phyloP scores from a whole-genome alignment of 805 yeast species.

The baker's yeast (Saccharomyces cerevisiae) region DNA sequence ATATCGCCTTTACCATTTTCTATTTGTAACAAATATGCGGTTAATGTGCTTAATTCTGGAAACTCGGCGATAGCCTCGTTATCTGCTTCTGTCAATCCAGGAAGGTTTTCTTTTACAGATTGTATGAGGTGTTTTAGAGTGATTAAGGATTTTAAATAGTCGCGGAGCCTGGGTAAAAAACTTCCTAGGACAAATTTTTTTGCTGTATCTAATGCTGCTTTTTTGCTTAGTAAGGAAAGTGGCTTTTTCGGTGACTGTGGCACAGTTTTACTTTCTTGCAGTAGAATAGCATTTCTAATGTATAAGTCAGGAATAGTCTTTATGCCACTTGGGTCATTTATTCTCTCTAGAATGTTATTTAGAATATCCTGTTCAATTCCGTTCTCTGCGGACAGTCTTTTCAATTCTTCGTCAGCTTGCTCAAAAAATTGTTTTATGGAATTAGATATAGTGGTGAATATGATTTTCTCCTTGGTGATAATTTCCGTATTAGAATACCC shows the following conservation, averaged over 20 bases:
- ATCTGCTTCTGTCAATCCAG: neutral
- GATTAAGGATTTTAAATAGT: neutral
- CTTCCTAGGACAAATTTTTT: constrained; percentile 26
- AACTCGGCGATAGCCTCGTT: neutral
- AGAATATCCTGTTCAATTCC: constrained; percentile 21
- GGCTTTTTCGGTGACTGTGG: constrained; percentile 30
- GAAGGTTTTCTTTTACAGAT: neutral
- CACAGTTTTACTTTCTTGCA: constrained; percentile 16
- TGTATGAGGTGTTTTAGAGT: neutral
- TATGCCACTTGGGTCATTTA: constrained; percentile 33
- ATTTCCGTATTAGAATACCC: constrained; percentile 49
- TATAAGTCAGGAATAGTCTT: constrained; percentile 36
- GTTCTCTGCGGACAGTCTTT: constrained; percentile 26
- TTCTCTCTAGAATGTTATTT: constrained; percentile 26
- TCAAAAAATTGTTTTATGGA: constrained; percentile 38
- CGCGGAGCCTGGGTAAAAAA: constrained; percentile 18
- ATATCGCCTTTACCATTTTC: neutral
- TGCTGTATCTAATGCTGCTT: constrained; percentile 28
- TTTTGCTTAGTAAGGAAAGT: constrained; percentile 29
- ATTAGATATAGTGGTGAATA: constrained; percentile 42
- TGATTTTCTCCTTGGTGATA: constrained; percentile 39
- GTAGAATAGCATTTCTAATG: constrained; percentile 31
- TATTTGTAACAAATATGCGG: neutral
- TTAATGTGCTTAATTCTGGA: neutral
- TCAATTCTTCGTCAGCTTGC: constrained; percentile 33